phyloP scores from a whole-genome alignment of 371 early-diverging fungal species.

The Coemansia sp. region DNA sequence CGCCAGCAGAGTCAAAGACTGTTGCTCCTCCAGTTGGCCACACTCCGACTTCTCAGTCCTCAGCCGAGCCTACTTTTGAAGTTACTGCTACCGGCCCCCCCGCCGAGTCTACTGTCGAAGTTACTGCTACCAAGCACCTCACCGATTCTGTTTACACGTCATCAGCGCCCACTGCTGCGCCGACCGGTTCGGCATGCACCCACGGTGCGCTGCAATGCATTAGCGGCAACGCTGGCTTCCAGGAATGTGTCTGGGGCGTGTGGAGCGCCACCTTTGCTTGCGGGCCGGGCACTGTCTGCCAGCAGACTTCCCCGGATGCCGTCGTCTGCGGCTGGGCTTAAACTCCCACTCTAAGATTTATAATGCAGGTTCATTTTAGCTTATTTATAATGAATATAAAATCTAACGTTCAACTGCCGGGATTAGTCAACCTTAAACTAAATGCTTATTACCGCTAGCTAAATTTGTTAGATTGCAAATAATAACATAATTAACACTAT shows the following conservation, averaged over 20 bases:
- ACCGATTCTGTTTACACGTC: neutral
- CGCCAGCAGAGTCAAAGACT: neutral
- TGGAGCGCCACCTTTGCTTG: constrained; percentile 8
- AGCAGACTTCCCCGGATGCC: neutral
- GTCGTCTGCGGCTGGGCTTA: constrained; percentile 13
- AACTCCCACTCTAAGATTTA: neutral
- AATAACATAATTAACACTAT: too few relatives aligned
- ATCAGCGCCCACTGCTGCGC: neutral
- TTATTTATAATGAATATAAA: too few relatives aligned
- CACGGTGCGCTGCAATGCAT: constrained; percentile 6
- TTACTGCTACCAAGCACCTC: too few relatives aligned
- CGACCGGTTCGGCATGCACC: neutral
- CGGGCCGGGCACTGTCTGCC: constrained; percentile 10
- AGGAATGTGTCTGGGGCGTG: constrained; percentile 13
- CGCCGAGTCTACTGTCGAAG: too few relatives aligned
- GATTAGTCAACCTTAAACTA: too few relatives aligned
- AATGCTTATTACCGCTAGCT: too few relatives aligned
- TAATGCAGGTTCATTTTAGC: too few relatives aligned
- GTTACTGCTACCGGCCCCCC: too few relatives aligned
- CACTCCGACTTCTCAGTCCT: too few relatives aligned
- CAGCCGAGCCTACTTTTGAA: too few relatives aligned
- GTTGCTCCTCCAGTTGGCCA: neutral
- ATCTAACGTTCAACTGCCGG: too few relatives aligned
- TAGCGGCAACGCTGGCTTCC: constrained; percentile 6
- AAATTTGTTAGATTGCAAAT: too few relatives aligned